These are phyloP conservation scores for Entomortierella parvispora DNA, from an alignment of 192 early-diverging fungal species.

Conservation along the genomic window DNA sequence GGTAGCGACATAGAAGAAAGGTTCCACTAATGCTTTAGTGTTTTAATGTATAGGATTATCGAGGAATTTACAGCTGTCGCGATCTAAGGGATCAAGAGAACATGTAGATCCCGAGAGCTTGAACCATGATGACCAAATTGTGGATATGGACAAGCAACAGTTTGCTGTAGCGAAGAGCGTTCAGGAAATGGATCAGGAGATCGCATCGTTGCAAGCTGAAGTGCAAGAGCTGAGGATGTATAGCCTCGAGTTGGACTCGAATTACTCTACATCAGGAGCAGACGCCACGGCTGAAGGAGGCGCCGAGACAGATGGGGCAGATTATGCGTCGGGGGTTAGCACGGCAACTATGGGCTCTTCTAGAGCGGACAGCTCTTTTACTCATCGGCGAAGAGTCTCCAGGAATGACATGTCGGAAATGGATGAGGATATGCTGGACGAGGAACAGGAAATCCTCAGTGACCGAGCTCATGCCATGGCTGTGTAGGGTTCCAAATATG, in stretches of 20 bases:
- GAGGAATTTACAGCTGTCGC: slow-evolving; percentile 24
- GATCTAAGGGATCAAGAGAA: slow-evolving; percentile 21
- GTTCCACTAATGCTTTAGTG: neutral
- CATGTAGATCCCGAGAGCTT: slow-evolving; percentile 31
- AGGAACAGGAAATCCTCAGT: slow-evolving; percentile 21
- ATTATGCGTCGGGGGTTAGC: neutral
- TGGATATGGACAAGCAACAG: slow-evolving; percentile 33
- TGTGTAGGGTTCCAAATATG: slow-evolving; percentile 20
- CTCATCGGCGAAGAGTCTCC: neutral
- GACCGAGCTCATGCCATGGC: slow-evolving; percentile 37
- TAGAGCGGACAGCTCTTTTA: neutral
- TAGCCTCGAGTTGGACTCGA: slow-evolving; percentile 24
- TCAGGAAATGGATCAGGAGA: slow-evolving; percentile 36
- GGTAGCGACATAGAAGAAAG: no score
- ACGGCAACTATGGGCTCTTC: neutral
- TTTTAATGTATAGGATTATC: slow-evolving; percentile 21
- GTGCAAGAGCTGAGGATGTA: slow-evolving; percentile 29
- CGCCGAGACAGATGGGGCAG: neutral
- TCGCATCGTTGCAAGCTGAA: slow-evolving; percentile 33
- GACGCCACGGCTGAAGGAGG: neutral
- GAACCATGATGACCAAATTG: slow-evolving; percentile 27
- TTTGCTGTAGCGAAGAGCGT: slow-evolving; percentile 32
- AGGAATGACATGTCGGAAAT: neutral
- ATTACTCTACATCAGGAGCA: neutral
- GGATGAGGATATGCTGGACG: slow-evolving; percentile 14